Percentiles rank a stretch among this genome's conserved stretches.
Evolutionary conservation across 176 grass and related monocot species (phyloP).

Genomic region (Carex kokanica): DNA sequence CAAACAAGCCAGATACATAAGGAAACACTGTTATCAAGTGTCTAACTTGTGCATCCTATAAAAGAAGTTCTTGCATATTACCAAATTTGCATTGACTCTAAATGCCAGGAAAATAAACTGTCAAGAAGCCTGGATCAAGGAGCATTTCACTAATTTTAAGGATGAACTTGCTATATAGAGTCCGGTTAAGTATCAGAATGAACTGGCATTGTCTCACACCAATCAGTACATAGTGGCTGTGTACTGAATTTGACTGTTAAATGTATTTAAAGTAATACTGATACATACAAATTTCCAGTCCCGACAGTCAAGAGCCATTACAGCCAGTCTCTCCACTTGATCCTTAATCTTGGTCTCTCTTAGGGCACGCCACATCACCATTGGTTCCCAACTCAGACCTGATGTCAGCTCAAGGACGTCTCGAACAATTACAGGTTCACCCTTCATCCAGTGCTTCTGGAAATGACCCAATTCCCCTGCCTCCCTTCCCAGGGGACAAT

Average conservation of each 20-base stretch:
- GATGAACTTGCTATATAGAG: neutral
- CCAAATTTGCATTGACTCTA: neutral
- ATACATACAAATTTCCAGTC: conserved; percentile 46
- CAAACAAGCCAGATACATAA: too few relatives aligned
- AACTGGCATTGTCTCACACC: neutral
- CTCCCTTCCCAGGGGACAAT: conserved; percentile 54
- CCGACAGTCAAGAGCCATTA: conserved; percentile 61
- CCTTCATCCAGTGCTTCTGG: conserved; percentile 79
- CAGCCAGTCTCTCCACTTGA: conserved; percentile 34
- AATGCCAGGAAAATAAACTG: neutral
- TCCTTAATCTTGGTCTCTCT: conserved; percentile 48
- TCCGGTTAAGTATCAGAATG: neutral
- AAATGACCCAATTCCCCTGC: conserved; percentile 57
- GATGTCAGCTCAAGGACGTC: conserved; percentile 65
- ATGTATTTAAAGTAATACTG: neutral
- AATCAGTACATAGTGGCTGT: too few relatives aligned
- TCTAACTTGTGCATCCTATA: too few relatives aligned
- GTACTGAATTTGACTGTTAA: neutral
- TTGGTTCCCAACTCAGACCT: conserved; percentile 93
- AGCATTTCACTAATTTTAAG: neutral
- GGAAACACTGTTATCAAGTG: too few relatives aligned
- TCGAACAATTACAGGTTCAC: conserved; percentile 75
- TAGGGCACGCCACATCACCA: conserved; percentile 96
- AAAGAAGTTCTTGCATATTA: too few relatives aligned
- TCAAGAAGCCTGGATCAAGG: neutral